Evolutionary conservation across 2,329 filamentous ascomycete genomes (phyloP).

Genomic region (Aspergillus versicolor): DNA sequence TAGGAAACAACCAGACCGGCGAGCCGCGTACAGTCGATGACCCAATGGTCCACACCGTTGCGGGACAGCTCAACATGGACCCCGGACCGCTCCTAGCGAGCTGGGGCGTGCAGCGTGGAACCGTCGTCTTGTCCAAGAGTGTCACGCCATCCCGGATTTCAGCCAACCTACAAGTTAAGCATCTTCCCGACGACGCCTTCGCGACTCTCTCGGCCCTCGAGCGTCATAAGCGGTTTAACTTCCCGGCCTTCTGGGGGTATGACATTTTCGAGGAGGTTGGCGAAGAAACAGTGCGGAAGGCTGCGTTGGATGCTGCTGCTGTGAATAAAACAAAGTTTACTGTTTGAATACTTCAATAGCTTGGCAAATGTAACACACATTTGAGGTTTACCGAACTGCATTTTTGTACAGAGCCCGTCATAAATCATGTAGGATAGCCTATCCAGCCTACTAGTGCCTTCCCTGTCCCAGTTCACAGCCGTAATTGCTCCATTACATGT

Average conservation of each 20-base stretch:
- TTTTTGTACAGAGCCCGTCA: too few relatives aligned
- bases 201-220: conserved; percentile 29
- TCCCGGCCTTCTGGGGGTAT: conserved; percentile 31
- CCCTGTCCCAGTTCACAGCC: too few relatives aligned
- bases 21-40: conserved; percentile 53
- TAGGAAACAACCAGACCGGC: conserved; percentile 50
- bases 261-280: conserved; percentile 37
- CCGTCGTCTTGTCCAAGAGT: conserved; percentile 54
- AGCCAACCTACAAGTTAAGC: conserved; percentile 42
- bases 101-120: conserved; percentile 56
- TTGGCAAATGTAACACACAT: too few relatives aligned
- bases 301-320: conserved; percentile 16
- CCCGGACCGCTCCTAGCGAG: conserved; percentile 55
- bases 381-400: too few relatives aligned
- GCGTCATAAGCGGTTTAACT: conserved; percentile 34
- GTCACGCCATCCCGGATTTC: conserved; percentile 52
- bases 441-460: too few relatives aligned
- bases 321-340: conserved; percentile 23
- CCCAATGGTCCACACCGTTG: conserved; percentile 58
- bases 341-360: conserved; percentile 8
- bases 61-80: conserved; percentile 60
- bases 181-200: conserved; percentile 27
- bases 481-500: too few relatives aligned
- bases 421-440: too few relatives aligned
- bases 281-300: conserved; percentile 19